Percentiles rank a stretch among this genome's conserved stretches.
Evolutionary conservation across 495 filamentous ascomycete species (phyloP).

Genomic region (Hyaloscypha hepaticicola): DNA sequence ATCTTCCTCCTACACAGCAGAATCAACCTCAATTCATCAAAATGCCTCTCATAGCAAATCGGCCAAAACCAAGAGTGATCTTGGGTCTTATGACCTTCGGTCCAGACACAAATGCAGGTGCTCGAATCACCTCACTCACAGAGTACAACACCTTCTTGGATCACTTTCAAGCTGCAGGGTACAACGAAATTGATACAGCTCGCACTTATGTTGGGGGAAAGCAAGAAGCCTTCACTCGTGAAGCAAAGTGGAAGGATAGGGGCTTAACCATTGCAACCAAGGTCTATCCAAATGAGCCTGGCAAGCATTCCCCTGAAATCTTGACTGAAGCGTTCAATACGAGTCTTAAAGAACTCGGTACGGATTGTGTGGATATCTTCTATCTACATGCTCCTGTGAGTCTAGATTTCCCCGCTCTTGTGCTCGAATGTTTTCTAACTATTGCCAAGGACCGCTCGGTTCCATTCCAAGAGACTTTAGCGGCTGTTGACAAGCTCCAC

Average conservation of each 20-base stretch:
- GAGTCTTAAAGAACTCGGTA: slow-evolving; percentile 69
- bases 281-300: slow-evolving; percentile 41
- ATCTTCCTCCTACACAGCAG: not conserved
- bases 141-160: slow-evolving; percentile 67
- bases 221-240: slow-evolving; percentile 80
- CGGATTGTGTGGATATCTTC: slow-evolving; percentile 80
- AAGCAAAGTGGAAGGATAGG: slow-evolving; percentile 76
- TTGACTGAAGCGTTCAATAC: slow-evolving; percentile 45
- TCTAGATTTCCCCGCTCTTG: not conserved
- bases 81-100: slow-evolving; percentile 64
- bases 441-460: slow-evolving; percentile 58
- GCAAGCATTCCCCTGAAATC: slow-evolving; percentile 23
- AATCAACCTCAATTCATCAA: slow-evolving; percentile 9
- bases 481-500: slow-evolving; percentile 75
- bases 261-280: slow-evolving; percentile 88
- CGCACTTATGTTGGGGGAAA: slow-evolving; percentile 68
- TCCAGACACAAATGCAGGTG: slow-evolving; percentile 39
- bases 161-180: slow-evolving; percentile 68
- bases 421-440: not conserved
- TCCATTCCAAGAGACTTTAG: slow-evolving; percentile 77
- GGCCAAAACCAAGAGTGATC: slow-evolving; percentile 51
- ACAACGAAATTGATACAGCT: slow-evolving; percentile 80
- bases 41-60: slow-evolving; percentile 30
- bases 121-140: slow-evolving; percentile 60
- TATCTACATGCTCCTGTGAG: slow-evolving; percentile 74